These are phyloP conservation scores for Stephanodiscus minutulus DNA, from an alignment of 108 stramenopile species.

Conservation along the genomic window DNA sequence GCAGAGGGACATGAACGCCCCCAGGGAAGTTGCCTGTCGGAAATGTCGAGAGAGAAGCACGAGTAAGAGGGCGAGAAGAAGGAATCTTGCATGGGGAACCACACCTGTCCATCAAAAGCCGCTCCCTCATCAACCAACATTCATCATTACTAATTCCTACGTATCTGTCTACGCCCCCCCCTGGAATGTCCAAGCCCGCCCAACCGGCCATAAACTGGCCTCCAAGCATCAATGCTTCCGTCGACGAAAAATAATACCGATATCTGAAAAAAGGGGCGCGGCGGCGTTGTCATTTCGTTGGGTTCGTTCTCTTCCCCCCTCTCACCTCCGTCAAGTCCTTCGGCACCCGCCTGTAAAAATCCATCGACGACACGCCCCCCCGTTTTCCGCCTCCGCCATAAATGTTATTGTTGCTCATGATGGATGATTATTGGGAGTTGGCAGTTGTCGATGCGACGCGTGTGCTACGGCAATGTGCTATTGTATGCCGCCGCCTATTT, in stretches of 20 bases:
- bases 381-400: slow-evolving; percentile 64
- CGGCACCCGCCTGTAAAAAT: slow-evolving; percentile 87
- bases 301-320: not conserved
- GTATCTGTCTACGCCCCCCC: not conserved
- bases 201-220: not conserved
- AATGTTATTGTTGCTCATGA: slow-evolving; percentile 29
- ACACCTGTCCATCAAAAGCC: too few relatives aligned
- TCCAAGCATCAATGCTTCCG: not conserved
- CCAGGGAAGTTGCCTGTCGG: slow-evolving; percentile 77
- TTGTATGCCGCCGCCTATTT: too few relatives aligned
- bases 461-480: too few relatives aligned
- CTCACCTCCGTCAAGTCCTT: slow-evolving; percentile 89
- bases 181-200: too few relatives aligned
- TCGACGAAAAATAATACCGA: not conserved
- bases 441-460: too few relatives aligned
- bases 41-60: not conserved
- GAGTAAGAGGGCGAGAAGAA: not conserved
- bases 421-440: not conserved
- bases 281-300: not conserved
- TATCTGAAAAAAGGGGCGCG: not conserved
- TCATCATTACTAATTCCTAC: too few relatives aligned
- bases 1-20: slow-evolving; percentile 82
- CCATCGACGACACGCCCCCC: slow-evolving; percentile 71
- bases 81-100: too few relatives aligned
- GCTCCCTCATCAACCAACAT: too few relatives aligned